Evolutionary conservation across 73 alveolate species (phyloP).

Genomic region (Stentor coeruleus): DNA sequence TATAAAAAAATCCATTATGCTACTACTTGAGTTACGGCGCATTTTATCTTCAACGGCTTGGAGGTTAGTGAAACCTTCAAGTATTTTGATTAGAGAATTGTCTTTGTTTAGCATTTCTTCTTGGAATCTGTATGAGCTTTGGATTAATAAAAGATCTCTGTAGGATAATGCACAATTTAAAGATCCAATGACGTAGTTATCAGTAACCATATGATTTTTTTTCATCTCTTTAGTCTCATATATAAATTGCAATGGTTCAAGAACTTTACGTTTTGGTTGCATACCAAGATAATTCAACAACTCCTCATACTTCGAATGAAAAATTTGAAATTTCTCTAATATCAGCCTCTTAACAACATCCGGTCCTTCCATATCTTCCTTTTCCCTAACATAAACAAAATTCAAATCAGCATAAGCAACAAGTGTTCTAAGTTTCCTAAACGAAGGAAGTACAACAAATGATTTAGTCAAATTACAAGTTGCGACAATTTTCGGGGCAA

Average conservation of each 20-base stretch:
- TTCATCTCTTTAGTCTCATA: not conserved
- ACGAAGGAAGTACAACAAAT: not conserved
- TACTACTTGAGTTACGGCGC: not conserved
- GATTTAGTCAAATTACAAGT: not conserved
- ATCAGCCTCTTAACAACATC: not conserved
- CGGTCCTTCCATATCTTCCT: not conserved
- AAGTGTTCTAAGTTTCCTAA: not conserved
- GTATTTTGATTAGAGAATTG: not conserved
- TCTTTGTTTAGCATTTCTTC: not conserved
- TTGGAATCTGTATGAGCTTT: not conserved
- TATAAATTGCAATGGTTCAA: conserved; percentile 1
- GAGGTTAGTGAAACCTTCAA: not conserved
- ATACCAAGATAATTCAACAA: not conserved
- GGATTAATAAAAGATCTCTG: not conserved
- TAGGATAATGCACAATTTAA: not conserved
- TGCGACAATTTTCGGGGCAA: not conserved
- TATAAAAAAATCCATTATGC: no score
- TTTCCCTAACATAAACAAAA: not conserved
- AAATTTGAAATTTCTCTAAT: not conserved
- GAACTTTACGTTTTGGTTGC: not conserved
- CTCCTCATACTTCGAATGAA: not conserved
- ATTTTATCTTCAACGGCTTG: not conserved
- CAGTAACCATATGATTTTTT: not conserved
- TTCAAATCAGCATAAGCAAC: conserved; percentile 8
- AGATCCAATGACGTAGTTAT: conserved; percentile 3